Evolutionary conservation across 1,139 yeast genomes (phyloP).

Genomic region (Diutina mesorugosa): DNA sequence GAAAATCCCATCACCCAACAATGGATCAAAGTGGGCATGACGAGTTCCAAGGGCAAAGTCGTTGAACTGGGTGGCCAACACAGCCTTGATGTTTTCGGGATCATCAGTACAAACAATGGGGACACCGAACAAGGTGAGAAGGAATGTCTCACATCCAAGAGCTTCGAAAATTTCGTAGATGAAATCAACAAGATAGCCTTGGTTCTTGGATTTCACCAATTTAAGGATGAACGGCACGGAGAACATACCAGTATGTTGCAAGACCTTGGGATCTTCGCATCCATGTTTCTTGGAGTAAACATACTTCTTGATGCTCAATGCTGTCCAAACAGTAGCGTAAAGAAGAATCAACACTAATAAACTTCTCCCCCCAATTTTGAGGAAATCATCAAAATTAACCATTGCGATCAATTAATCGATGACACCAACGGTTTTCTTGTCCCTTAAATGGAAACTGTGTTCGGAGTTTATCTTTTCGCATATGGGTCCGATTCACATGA

Average conservation of each 20-base stretch:
- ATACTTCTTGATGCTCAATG: neutral
- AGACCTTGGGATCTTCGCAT: neutral
- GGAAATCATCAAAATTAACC: neutral
- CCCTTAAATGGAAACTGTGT: neutral
- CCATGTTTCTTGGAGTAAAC: neutral
- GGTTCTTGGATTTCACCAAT: neutral
- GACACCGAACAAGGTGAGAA: neutral
- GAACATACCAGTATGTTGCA: neutral
- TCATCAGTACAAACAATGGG: constrained; percentile 1
- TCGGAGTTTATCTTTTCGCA: neutral
- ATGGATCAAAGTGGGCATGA: constrained; percentile 2
- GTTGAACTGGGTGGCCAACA: constrained; percentile 2
- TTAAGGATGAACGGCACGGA: neutral
- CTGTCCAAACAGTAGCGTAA: neutral
- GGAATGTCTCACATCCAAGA: neutral
- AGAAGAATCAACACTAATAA: neutral
- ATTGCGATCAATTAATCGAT: neutral
- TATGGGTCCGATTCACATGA: neutral
- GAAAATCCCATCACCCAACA: constrained; percentile 2
- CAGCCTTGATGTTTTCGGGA: constrained; percentile 3
- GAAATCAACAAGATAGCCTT: neutral
- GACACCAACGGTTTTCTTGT: neutral
- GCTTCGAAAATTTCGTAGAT: neutral
- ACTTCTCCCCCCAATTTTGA: neutral
- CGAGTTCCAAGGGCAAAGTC: constrained; percentile 3